Evolutionary conservation across 306 rosid genomes (phyloP).

Genomic region (Lathyrus sativus): DNA sequence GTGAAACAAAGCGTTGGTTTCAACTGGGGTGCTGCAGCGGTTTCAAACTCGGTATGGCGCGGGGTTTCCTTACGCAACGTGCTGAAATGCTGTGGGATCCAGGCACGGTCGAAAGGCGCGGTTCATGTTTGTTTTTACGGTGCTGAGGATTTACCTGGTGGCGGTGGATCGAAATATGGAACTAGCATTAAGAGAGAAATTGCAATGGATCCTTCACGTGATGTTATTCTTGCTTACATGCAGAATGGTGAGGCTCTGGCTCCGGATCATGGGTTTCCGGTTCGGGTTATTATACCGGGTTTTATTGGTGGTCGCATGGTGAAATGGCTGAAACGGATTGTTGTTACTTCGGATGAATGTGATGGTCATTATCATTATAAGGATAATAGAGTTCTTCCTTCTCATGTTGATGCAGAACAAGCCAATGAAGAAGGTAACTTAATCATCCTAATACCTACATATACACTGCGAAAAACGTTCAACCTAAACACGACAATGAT

Average conservation of each 20-base stretch:
- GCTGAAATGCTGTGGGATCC: slow-evolving; percentile 59
- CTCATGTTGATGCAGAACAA: slow-evolving; percentile 77
- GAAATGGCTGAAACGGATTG: slow-evolving; percentile 78
- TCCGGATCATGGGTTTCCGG: slow-evolving; percentile 91
- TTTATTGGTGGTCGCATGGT: slow-evolving; percentile 91
- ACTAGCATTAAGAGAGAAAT: slow-evolving; percentile 64
- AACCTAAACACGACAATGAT: no score
- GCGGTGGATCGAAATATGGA: slow-evolving; percentile 85
- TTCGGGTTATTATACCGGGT: slow-evolving; percentile 76
- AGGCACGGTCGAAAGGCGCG: slow-evolving; percentile 51
- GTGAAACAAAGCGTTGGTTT: slow-evolving; percentile 70
- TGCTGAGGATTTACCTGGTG: slow-evolving; percentile 79
- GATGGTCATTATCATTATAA: slow-evolving; percentile 61
- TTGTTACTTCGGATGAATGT: slow-evolving; percentile 63
- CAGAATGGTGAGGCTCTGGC: slow-evolving; percentile 66
- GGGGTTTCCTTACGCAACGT: slow-evolving; percentile 58
- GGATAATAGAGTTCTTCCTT: slow-evolving; percentile 81
- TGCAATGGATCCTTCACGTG: slow-evolving; percentile 76
- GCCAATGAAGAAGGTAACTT: slow-evolving; percentile 72
- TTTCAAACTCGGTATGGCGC: slow-evolving; percentile 71
- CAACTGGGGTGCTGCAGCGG: slow-evolving; percentile 83
- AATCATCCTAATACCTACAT: not conserved
- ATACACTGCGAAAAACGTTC: no score
- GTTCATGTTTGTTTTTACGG: slow-evolving; percentile 83
- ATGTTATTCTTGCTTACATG: slow-evolving; percentile 76